Base-by-base conservation (phyloP, 352 stramenopile species). In the Phytophthora vignae region DNA sequence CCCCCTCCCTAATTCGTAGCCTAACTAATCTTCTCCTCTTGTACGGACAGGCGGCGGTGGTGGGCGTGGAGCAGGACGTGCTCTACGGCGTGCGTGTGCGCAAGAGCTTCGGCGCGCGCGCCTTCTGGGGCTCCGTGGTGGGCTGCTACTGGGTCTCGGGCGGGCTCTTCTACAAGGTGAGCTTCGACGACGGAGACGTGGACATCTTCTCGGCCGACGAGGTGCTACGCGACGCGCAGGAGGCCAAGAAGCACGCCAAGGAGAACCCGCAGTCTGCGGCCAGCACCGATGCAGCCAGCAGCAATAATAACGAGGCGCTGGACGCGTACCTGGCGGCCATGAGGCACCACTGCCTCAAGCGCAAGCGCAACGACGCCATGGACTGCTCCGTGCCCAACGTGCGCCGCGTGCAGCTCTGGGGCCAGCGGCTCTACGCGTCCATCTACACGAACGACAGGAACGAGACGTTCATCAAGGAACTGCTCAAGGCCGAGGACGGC, bases 181-280 rank as follows among this genome's bases (percentile, higher is more conserved):
- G 79, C 74, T 95, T 95, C 63, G 88, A 95, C 40, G 88, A 95
- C 46, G 88, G 88, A 40, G 88, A 95, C 62, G 86, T 95, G 29
- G 88, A 95, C 69, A 83, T 95, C 60, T 72, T 93, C 17, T 74
- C 80, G 9, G 73, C 61, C 2, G 77, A 81, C 6, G 88, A 95
- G 73, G 79, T 88, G 22, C 38, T 84, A 8, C 55, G 76, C 48
- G 84, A 92, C 64, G 49, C 84, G 4, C 69, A 83, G n/a, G 44
- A 71, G 60, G 81, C 81, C 8, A 73, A 72, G 19, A 61, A 58
- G 22, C 36, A 74, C 48, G 42, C 57, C 8, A 57, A 64, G 19
- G 78, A 88, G 48, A 79, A 82, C 46, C 67, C 69, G 15, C 59
- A 72, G 7, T 25, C 22, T 25, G 27, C 21, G 29, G 36, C 29